phyloP scores from a whole-genome alignment of 2,329 filamentous ascomycete genomes.

The Chaetoscypha palmicola region DNA sequence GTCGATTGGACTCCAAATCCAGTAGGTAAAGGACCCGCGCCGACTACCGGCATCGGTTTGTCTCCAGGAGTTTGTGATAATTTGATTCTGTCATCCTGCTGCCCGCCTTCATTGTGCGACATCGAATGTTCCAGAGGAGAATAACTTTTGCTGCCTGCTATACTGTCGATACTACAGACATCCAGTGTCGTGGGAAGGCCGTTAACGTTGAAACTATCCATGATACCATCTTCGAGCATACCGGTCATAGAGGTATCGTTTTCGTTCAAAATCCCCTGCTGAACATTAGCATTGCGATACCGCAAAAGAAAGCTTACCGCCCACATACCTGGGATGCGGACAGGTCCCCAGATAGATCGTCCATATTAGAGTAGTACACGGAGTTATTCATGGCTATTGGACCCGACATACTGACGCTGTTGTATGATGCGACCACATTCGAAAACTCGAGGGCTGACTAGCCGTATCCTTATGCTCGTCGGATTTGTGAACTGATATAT shows the following conservation, averaged over 20 bases:
- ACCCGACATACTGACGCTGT: slow-evolving; percentile 17
- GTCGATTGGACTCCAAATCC: slow-evolving; percentile 26
- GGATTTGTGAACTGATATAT: no score
- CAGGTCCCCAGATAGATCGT: slow-evolving; percentile 18
- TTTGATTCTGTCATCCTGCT: slow-evolving; percentile 11
- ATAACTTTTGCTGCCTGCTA: slow-evolving; percentile 24
- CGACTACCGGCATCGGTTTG: slow-evolving; percentile 22
- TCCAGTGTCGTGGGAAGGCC: slow-evolving; percentile 41
- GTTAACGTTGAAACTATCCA: slow-evolving; percentile 33
- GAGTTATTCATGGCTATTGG: slow-evolving; percentile 20
- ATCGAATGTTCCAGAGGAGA: slow-evolving; percentile 20
- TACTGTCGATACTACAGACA: slow-evolving; percentile 25
- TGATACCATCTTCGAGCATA: slow-evolving; percentile 40
- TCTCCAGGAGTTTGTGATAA: slow-evolving; percentile 12
- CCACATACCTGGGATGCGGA: slow-evolving; percentile 29
- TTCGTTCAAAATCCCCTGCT: slow-evolving; percentile 14
- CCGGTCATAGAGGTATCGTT: slow-evolving; percentile 29
- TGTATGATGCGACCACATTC: slow-evolving; percentile 10
- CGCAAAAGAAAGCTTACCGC: background rate
- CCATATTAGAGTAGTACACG: slow-evolving; percentile 23
- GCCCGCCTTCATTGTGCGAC: slow-evolving; percentile 15
- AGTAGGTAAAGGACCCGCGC: slow-evolving; percentile 29
- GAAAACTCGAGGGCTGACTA: slow-evolving; percentile 9
- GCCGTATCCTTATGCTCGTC: no score
- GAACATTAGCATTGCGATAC: slow-evolving; percentile 3